Conservation (phyloP, 495 filamentous ascomycete species). For the Xylaria grammica region DNA sequence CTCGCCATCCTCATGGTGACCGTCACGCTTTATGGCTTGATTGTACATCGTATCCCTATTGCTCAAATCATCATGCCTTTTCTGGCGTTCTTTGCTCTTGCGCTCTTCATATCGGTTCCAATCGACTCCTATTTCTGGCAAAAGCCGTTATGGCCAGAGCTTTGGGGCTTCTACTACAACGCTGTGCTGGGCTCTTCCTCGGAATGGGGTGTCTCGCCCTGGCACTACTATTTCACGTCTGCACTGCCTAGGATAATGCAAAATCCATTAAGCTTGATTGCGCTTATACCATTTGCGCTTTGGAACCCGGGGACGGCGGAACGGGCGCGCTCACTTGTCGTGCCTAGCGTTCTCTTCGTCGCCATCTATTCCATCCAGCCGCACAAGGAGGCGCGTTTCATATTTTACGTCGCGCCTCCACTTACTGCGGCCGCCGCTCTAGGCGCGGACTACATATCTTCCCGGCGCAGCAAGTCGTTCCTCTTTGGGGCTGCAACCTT, state of each 20-base stretch:
- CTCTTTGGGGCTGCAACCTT: slow-evolving; percentile 63
- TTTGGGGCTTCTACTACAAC: slow-evolving; percentile 90
- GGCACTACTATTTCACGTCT: slow-evolving; percentile 81
- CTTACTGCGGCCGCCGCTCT: slow-evolving; percentile 80
- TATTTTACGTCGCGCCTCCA: slow-evolving; percentile 83
- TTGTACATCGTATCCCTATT: slow-evolving; percentile 60
- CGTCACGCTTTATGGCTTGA: slow-evolving; percentile 61
- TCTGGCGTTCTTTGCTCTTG: slow-evolving; percentile 62
- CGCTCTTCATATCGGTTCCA: slow-evolving; percentile 68
- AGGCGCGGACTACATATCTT: slow-evolving; percentile 76
- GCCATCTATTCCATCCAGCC: slow-evolving; percentile 81
- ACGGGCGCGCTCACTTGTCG: slow-evolving; percentile 57
- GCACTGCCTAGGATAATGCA: slow-evolving; percentile 82
- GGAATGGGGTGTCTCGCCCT: slow-evolving; percentile 86
- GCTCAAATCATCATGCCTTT: slow-evolving; percentile 70
- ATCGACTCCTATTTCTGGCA: slow-evolving; percentile 96
- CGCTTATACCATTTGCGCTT: slow-evolving; percentile 71
- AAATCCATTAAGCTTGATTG: slow-evolving; percentile 68
- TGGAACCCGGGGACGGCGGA: slow-evolving; percentile 49
- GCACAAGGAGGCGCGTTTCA: slow-evolving; percentile 97
- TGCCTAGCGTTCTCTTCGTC: slow-evolving; percentile 74
- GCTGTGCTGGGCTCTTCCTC: slow-evolving; percentile 75
- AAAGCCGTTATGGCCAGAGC: slow-evolving; percentile 85
- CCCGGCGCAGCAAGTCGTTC: slow-evolving; percentile 62
- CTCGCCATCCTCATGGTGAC: slow-evolving; percentile 77